Base-by-base conservation (phyloP, 108 stramenopile species). In the Discostella pseudostelligera region DNA sequence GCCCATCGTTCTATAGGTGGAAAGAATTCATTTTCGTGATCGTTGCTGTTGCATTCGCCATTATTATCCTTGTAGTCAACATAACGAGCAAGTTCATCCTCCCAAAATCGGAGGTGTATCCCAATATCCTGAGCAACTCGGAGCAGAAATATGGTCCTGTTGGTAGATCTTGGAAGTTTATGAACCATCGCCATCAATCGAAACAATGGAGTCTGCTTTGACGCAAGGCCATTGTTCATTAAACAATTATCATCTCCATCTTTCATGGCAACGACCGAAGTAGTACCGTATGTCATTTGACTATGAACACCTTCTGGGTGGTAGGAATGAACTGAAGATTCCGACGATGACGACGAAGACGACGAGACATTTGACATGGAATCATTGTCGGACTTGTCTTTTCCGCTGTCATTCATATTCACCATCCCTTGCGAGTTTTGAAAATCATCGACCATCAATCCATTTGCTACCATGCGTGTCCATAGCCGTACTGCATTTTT, bases 181-280 rank as follows among this genome's bases (percentile, higher is more conserved):
- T 72, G 71, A 26, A 65, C 58, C 62, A 72, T 57, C 50, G 57
- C 39, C 71, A 65, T 58, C 25, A 72, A 56, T 1, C 57, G 62
- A 26, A 51, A 57, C 19, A 72, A 40, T 43, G 39, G 61, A 14
- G 54, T 71, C 8, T 55, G 12, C 11, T 49, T 53, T 49, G 17
- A 16, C 4, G 21, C 13, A 11, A 12, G 22, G 24, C n/a, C 25
- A 16, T 26, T n/a, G 13, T 35, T 56, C 16, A 19, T 28, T 2
- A 21, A 11, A 62, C 37, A 10, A 32, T 35, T 32, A 51, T 72
- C 16, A 29, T 12, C 35, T 39, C 19, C 26, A 13, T 51, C 17
- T 32, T 39, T 44, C 39, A 56, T 58, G 13, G 42, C 39, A 51
- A 59, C 58, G 46, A 63, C 45, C 16, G 58, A 65, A 32, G 63